Evolutionary conservation across 1,284 basidiomycete species (phyloP).

Genomic region (Cutaneotrichosporon mucoides): DNA sequence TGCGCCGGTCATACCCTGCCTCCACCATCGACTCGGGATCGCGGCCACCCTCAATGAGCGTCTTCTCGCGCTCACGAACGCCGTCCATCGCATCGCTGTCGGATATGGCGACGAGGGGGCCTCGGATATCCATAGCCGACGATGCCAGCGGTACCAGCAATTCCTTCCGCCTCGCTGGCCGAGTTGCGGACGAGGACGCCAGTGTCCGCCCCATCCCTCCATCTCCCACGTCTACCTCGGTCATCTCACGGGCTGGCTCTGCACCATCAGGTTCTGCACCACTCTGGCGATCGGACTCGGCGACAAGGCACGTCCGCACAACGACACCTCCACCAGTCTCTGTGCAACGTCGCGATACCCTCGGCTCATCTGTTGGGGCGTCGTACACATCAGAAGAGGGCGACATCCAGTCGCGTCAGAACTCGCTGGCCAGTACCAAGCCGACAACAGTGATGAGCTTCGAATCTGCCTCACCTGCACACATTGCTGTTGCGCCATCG

Average conservation of each 20-base stretch:
- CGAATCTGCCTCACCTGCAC: slow-evolving; percentile 68
- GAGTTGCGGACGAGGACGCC: slow-evolving; percentile 82
- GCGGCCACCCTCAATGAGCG: slow-evolving; percentile 22
- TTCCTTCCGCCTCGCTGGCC: slow-evolving; percentile 8
- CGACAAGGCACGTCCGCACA: background rate
- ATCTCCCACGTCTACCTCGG: slow-evolving; percentile 59
- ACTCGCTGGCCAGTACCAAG: slow-evolving; percentile 68
- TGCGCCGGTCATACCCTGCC: slow-evolving; percentile 19
- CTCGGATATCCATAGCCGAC: slow-evolving; percentile 19
- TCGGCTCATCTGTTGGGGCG: slow-evolving; percentile 13
- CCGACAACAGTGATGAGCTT: slow-evolving; percentile 88
- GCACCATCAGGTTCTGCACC: background rate
- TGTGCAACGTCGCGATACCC: slow-evolving; percentile 7
- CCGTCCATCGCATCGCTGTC: slow-evolving; percentile 26
- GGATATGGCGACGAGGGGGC: slow-evolving; percentile 11
- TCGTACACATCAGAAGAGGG: slow-evolving; percentile 18
- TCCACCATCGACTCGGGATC: slow-evolving; percentile 30
- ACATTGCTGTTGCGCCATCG: slow-evolving; percentile 60
- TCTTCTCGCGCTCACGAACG: slow-evolving; percentile 29
- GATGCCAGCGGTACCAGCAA: slow-evolving; percentile 7
- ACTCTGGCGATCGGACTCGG: slow-evolving; percentile 10
- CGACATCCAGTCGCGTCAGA: slow-evolving; percentile 38
- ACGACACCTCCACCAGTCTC: background rate
- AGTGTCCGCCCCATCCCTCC: slow-evolving; percentile 80
- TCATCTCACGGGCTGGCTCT: slow-evolving; percentile 28